Evolutionary conservation across 2,329 filamentous ascomycete species (phyloP).

Genomic region (Sclerotinia borealis): DNA sequence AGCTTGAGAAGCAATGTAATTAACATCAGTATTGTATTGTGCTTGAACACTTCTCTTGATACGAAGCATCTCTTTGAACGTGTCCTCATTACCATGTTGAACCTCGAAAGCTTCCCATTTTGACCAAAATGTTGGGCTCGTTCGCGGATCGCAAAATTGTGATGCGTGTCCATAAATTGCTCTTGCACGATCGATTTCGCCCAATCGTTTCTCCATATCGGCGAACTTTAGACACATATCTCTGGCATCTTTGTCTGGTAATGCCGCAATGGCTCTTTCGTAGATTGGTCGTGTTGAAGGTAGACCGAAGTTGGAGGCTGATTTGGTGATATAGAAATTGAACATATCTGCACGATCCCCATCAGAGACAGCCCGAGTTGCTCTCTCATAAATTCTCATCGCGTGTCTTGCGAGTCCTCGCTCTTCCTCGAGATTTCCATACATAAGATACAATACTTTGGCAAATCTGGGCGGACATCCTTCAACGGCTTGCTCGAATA

Average conservation of each 20-base stretch:
- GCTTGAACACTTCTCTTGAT: conserved; percentile 97
- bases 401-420: conserved; percentile 89
- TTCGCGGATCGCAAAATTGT: conserved; percentile 94
- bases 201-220: conserved; percentile 86
- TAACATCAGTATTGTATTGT: conserved; percentile 98
- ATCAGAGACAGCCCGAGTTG: conserved; percentile 88
- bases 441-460: conserved; percentile 96
- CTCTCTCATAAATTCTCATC: conserved; percentile 98
- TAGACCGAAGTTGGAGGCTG: conserved; percentile 93
- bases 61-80: conserved; percentile 97
- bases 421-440: conserved; percentile 94
- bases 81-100: conserved; percentile 97
- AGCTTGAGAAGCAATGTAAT: conserved; percentile 95
- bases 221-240: conserved; percentile 99
- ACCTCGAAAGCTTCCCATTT: conserved; percentile 98
- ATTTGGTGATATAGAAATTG: conserved; percentile 99
- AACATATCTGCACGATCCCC: conserved; percentile 97
- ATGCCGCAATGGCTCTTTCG: conserved; percentile 87
- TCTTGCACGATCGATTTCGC: conserved; percentile 89
- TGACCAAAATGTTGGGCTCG: conserved; percentile 84
- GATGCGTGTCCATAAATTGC: conserved; percentile 96
- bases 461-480: conserved; percentile 93
- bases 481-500: conserved; percentile 96
- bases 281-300: conserved; percentile 94
- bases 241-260: conserved; percentile 87